These are phyloP conservation scores for Pichia sp. DNA, from an alignment of 1,139 yeast genomes.

Conservation along the genomic window DNA sequence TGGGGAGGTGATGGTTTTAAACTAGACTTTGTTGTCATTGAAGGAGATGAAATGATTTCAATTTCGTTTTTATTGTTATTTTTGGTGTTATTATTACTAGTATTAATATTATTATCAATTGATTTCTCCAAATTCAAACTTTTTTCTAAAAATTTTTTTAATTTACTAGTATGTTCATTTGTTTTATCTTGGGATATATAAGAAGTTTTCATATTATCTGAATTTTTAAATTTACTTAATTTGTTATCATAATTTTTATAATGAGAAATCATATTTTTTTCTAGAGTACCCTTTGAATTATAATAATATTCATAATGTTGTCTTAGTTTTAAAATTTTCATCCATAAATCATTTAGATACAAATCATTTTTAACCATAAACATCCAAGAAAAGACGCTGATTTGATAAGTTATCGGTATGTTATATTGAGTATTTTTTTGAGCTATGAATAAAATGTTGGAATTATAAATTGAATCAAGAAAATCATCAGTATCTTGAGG, in stretches of 20 bases:
- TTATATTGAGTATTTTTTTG: conserved; percentile 33
- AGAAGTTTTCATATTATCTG: conserved; percentile 3
- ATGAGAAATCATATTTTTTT: conserved; percentile 23
- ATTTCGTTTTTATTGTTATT: conserved; percentile 5
- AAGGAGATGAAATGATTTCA: conserved; percentile 5
- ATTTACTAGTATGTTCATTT: conserved; percentile 27
- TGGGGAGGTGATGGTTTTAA: neutral
- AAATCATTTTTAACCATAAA: conserved; percentile 49
- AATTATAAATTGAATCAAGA: conserved; percentile 40
- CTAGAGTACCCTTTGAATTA: conserved; percentile 25
- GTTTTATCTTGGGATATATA: conserved; percentile 22
- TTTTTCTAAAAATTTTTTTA: conserved; percentile 28
- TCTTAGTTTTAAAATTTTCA: conserved; percentile 43
- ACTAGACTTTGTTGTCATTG: neutral
- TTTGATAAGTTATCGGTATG: conserved; percentile 41
- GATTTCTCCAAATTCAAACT: conserved; percentile 10
- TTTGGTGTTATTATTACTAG: neutral
- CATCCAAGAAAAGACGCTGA: conserved; percentile 45
- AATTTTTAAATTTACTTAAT: conserved; percentile 20
- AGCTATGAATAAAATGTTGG: conserved; percentile 45
- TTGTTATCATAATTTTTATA: conserved; percentile 27
- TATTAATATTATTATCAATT: neutral
- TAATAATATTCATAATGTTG: conserved; percentile 36
- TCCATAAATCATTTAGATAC: conserved; percentile 44
- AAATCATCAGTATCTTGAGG: conserved; percentile 21